Percentiles rank a stretch among this genome's conserved stretches.
Evolutionary conservation across 2,329 filamentous ascomycete genomes (phyloP).

Genomic region (Trichophyton benhamiae): DNA sequence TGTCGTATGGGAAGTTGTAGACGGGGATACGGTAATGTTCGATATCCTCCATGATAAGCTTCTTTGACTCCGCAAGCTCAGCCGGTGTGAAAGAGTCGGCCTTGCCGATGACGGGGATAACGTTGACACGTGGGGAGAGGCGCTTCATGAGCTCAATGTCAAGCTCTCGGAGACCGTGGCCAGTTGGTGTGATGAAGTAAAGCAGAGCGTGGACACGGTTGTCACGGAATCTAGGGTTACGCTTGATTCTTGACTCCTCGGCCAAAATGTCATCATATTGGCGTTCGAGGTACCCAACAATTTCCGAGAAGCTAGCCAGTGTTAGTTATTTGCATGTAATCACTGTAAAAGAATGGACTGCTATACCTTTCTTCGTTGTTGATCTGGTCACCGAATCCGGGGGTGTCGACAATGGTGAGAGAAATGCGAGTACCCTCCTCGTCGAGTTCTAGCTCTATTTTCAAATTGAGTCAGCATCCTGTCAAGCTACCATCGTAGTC

Average conservation of each 20-base stretch:
- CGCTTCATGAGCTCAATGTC: slow-evolving; percentile 99
- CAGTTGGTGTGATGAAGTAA: slow-evolving; percentile 98
- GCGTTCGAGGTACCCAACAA: slow-evolving; percentile 94
- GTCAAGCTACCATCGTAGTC: slow-evolving; percentile 12
- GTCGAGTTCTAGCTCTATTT: slow-evolving; percentile 76
- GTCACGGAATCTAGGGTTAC: slow-evolving; percentile 98
- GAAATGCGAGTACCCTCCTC: slow-evolving; percentile 98
- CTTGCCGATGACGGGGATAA: slow-evolving; percentile 97
- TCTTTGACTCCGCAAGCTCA: slow-evolving; percentile 97
- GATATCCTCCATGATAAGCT: slow-evolving; percentile 99
- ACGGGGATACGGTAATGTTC: slow-evolving; percentile 99
- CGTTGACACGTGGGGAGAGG: slow-evolving; percentile 92
- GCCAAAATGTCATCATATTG: slow-evolving; percentile 99
- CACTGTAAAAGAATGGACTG: slow-evolving; percentile 1
- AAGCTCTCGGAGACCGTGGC: slow-evolving; percentile 93
- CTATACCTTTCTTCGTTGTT: slow-evolving; percentile 91
- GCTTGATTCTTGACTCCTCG: slow-evolving; percentile 99
- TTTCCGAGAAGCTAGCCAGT: slow-evolving; percentile 71
- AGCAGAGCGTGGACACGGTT: slow-evolving; percentile 96
- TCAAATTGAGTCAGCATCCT: slow-evolving; percentile 21
- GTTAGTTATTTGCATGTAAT: background rate
- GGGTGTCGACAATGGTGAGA: slow-evolving; percentile 95
- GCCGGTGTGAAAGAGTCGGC: slow-evolving; percentile 93
- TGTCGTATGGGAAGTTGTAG: slow-evolving; percentile 99
- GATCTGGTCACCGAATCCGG: slow-evolving; percentile 96